Conservation (phyloP, 805 yeast genomes). For the Cyberlindnera mississippiensis region DNA sequence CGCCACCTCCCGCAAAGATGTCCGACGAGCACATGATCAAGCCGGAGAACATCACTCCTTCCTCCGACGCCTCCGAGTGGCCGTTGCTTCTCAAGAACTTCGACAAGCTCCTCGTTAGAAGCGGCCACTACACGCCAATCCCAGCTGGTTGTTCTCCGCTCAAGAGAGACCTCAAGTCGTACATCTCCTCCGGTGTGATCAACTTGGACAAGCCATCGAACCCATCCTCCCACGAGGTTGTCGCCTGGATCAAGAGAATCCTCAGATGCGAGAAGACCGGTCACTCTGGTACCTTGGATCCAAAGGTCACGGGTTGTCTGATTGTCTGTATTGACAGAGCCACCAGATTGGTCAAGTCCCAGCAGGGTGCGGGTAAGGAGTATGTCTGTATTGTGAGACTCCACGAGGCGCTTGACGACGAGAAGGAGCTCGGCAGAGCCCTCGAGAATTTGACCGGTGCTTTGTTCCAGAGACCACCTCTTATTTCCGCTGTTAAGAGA, state of each 20-base stretch:
- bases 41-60: slow-evolving; percentile 77
- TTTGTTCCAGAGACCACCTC: slow-evolving; percentile 97
- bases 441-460: slow-evolving; percentile 98
- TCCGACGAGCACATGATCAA: slow-evolving; percentile 74
- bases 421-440: slow-evolving; percentile 80
- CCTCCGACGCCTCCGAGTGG: slow-evolving; percentile 90
- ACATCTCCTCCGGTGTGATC: slow-evolving; percentile 92
- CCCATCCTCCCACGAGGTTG: slow-evolving; percentile 98
- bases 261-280: slow-evolving; percentile 96
- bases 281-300: slow-evolving; percentile 98
- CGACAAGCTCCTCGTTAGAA: slow-evolving; percentile 90
- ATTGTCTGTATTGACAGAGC: slow-evolving; percentile 98
- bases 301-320: slow-evolving; percentile 97
- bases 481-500: slow-evolving; percentile 98
- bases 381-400: slow-evolving; percentile 96
- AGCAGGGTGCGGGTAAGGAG: slow-evolving; percentile 99
- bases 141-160: slow-evolving; percentile 94
- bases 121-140: slow-evolving; percentile 96
- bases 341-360: slow-evolving; percentile 95
- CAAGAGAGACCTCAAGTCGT: slow-evolving; percentile 87
- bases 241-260: slow-evolving; percentile 97
- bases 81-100: slow-evolving; percentile 90
- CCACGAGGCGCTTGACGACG: slow-evolving; percentile 89
- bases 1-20: slow-evolving; percentile 33
- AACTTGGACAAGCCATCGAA: slow-evolving; percentile 97